Percentiles rank a stretch among this genome's conserved stretches.
These are phyloP conservation scores for Lumnitzera racemosa DNA, from an alignment of 345 rosid species.

Conservation along the genomic window DNA sequence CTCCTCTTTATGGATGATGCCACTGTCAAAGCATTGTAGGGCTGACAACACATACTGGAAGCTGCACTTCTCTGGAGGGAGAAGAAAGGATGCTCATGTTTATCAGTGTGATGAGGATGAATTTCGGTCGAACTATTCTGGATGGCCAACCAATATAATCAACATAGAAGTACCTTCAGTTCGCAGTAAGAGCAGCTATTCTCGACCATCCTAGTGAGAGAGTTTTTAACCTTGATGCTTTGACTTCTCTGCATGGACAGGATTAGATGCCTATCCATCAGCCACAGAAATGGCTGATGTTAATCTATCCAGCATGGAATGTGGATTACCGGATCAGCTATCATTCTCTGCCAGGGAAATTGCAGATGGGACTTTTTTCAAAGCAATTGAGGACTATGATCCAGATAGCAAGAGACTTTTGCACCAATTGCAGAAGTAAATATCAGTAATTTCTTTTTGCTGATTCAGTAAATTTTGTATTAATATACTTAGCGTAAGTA, in stretches of 20 bases:
- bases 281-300: constrained; percentile 42
- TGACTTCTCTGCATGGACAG: constrained; percentile 28
- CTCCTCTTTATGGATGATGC: constrained; percentile 89
- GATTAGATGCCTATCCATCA: constrained; percentile 62
- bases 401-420: constrained; percentile 85
- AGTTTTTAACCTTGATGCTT: constrained; percentile 10
- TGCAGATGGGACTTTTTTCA: constrained; percentile 92
- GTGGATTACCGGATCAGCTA: constrained; percentile 80
- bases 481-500: no score
- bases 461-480: no score
- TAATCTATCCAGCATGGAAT: constrained; percentile 77
- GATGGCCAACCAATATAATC: constrained; percentile 91
- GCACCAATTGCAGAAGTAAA: constrained; percentile 70
- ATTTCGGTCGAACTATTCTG: constrained; percentile 74
- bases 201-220: background rate
- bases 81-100: constrained; percentile 39
- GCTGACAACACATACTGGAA: constrained; percentile 60
- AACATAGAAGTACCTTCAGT: constrained; percentile 87
- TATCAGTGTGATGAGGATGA: constrained; percentile 80
- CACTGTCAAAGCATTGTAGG: constrained; percentile 81
- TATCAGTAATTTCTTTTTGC: background rate
- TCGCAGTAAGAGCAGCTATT: constrained; percentile 41
- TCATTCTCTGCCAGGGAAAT: constrained; percentile 96
- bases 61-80: constrained; percentile 64
- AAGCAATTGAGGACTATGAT: constrained; percentile 91